Base-by-base conservation (phyloP, 768 basidiomycete genomes). In the Daedaleopsis sinensis region DNA sequence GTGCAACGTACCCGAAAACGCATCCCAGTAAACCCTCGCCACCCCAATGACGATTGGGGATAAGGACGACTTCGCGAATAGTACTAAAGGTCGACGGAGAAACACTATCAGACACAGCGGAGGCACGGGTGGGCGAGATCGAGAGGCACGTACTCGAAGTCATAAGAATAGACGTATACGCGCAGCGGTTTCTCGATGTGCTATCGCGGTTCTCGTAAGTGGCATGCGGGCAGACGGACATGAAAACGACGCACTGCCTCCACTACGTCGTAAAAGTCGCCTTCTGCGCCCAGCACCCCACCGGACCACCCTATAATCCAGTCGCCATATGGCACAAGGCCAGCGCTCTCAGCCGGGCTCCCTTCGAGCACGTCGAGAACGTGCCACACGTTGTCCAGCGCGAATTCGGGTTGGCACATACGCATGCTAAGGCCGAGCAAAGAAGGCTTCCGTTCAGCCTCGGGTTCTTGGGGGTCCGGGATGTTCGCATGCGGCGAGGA, bases 11-110 rank as follows among this genome's bases (percentile, higher is more conserved):
- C 89, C 96, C 96, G 49, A 98, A 97, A 32, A 98, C 90, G 68
- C 96, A 98, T 44, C 96, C 96, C 13, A 98, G 79, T 27, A 98
- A 80, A 0, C 96, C 96, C 72, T 96, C 96, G 7, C 96, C 96
- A 48, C 96, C 96, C 96, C 96, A 98, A 66, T 96, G 93, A 51
- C 95, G 83, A 74, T 98, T 98, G 11, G 97, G 96, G 53, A 98
- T 93, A 21, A 98, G 76, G 36, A 98, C 93, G 16, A 96, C 94
- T 71, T 98, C 95, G 65, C 95, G 82, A 50, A 96, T 82, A 44
- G 94, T 91, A 73, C 95, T 97, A 67, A 24, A 52, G 35, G 38
- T 53, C 44, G 32, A n/a, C 24, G 56, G 7, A 7, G 55, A 36
- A 42, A 52, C 32, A 42, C 37, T 24, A 57, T 53, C 54, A 66